phyloP scores from a whole-genome alignment of 2,329 filamentous ascomycete genomes.

The Macrophomina pseudophaseolina region DNA sequence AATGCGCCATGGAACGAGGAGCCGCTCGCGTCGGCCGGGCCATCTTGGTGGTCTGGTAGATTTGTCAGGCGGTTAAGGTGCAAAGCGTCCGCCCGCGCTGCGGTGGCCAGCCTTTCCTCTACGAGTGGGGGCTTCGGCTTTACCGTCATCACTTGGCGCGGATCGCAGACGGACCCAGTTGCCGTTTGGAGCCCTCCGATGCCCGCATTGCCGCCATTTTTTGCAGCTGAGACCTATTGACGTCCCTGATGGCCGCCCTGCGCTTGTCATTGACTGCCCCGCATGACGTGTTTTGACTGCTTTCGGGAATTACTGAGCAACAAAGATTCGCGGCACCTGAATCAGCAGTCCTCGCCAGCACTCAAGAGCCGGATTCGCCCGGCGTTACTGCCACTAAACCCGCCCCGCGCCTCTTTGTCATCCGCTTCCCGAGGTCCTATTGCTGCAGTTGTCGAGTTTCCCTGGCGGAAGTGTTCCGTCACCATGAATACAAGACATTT shows the following conservation, averaged over 20 bases:
- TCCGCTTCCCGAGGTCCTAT: constrained; percentile 11
- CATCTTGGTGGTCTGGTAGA: constrained; percentile 25
- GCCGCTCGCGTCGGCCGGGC: constrained; percentile 9
- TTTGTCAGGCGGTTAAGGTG: constrained; percentile 26
- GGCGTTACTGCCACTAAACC: not conserved
- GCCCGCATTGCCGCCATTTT: constrained; percentile 6
- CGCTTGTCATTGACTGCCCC: constrained; percentile 5
- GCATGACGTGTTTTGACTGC: not conserved
- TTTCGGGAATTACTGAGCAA: constrained; percentile 1
- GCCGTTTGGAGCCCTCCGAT: constrained; percentile 11
- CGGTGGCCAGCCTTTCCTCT: constrained; percentile 21
- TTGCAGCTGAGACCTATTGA: not conserved
- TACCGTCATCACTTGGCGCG: constrained; percentile 13
- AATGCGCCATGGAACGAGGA: constrained; percentile 19
- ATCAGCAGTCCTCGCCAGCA: not conserved
- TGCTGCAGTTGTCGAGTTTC: not conserved
- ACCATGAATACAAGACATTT: not conserved
- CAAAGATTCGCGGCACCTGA: not conserved
- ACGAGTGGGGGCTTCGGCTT: constrained; percentile 22
- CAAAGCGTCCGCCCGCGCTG: constrained; percentile 17
- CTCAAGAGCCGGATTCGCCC: constrained; percentile 2
- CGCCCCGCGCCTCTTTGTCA: not conserved
- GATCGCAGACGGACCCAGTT: constrained; percentile 13
- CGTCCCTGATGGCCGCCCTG: not conserved
- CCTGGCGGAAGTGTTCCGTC: not conserved